Base-by-base conservation (phyloP, 176 grass and related monocot genomes). In the Pontederia crassipes region DNA sequence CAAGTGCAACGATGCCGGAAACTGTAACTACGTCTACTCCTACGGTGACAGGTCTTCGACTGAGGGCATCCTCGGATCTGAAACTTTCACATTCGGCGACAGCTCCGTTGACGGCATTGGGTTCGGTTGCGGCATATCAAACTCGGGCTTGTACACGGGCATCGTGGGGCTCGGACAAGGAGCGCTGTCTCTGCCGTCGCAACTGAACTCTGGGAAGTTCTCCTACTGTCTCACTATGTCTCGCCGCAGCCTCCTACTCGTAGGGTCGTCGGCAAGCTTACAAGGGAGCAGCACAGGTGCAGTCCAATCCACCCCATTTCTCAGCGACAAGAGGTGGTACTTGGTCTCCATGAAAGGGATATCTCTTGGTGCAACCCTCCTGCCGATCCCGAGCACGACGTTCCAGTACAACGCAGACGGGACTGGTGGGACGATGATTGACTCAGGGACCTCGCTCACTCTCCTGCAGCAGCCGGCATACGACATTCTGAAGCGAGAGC, bases 321-420 rank as follows among this genome's bases (percentile, higher is more conserved):
- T 78, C 29, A 28, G 1, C 24, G 78, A 84, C 55, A 81, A 60
- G 0, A 48, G 73, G 55, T 78, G 67, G 66, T 89, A 89, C 63
- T 84, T 84, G 69, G 65, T 89, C 17, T 72, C 79, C 45, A 74
- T 89, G 67, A 67, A 73, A 49, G 86, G 86, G 57, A 50, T 89
- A 57, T 75, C 71, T 12, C 52, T 85, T 16, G 81, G 86, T 24
- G 17, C 15, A 32, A 26, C 46, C 0, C 67, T 73, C 11, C 67
- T 89, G 18, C 24, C 67, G 1, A 71, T 85, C 17, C 61, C 70
- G 27, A 17, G 57, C 35, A 12, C 8, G 10, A 75, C 79, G 48
- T 79, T 85, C 50, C 77, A 68, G 10, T 40, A 82, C 57, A 69
- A 59, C 59, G 12, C 14, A 1, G 1, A 67, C 24, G 82, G 82